Conservation (phyloP, 1,139 yeast species). For the Yamadazyma sp. region DNA sequence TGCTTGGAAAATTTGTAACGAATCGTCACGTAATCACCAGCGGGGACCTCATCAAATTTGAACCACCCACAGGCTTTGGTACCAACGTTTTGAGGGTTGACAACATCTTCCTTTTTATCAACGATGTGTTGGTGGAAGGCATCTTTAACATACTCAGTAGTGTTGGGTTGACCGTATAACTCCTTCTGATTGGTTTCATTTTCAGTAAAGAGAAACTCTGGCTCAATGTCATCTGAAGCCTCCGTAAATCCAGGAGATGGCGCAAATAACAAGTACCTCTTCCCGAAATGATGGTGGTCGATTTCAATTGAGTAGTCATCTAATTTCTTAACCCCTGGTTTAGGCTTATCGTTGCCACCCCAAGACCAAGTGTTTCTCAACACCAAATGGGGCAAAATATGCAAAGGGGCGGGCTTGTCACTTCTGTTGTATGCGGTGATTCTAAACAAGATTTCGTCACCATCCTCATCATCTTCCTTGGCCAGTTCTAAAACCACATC, state of each 20-base stretch:
- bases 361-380: constrained; percentile 94
- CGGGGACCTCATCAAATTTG: constrained; percentile 76
- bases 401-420: constrained; percentile 81
- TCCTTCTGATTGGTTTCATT: constrained; percentile 79
- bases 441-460: constrained; percentile 83
- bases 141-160: constrained; percentile 68
- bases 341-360: constrained; percentile 61
- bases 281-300: constrained; percentile 72
- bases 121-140: constrained; percentile 87
- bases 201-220: constrained; percentile 78
- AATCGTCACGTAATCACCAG: constrained; percentile 86
- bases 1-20: constrained; percentile 68
- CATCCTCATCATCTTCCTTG: constrained; percentile 81
- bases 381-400: constrained; percentile 80
- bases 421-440: constrained; percentile 90
- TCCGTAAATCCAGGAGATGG: constrained; percentile 82
- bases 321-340: constrained; percentile 52
- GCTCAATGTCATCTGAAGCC: constrained; percentile 66
- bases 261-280: constrained; percentile 70
- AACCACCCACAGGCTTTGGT: constrained; percentile 73
- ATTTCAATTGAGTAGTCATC: constrained; percentile 55
- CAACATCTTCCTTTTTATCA: constrained; percentile 55
- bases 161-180: constrained; percentile 64
- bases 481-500: constrained; percentile 93
- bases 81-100: constrained; percentile 70